Conservation (phyloP, 2,329 filamentous ascomycete genomes). For the Aspergillus flavus region DNA sequence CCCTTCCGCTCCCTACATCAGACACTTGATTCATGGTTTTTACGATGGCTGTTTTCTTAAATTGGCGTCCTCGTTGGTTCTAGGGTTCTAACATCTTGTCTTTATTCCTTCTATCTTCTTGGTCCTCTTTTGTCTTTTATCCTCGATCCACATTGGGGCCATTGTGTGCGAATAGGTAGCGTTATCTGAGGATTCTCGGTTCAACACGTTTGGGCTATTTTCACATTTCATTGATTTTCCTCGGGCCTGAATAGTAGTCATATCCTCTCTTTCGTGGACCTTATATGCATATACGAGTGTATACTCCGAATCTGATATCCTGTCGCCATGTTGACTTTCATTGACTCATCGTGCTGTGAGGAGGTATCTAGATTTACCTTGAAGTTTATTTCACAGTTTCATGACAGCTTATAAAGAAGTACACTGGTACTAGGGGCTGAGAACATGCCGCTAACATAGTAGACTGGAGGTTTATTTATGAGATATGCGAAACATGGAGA, state of each 20-base stretch:
- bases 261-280: neutral
- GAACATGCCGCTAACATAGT: neutral
- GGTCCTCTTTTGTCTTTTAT: slow-evolving; percentile 1
- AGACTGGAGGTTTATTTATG: neutral
- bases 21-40: slow-evolving; percentile 14
- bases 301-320: neutral
- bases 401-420: neutral
- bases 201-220: slow-evolving; percentile 3
- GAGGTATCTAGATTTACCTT: neutral
- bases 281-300: neutral
- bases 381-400: neutral
- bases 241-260: neutral
- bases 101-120: slow-evolving; percentile 4
- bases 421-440: neutral
- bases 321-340: neutral
- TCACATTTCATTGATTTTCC: neutral
- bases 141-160: neutral
- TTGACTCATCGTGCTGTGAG: neutral
- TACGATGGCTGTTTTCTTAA: slow-evolving; percentile 15
- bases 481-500: neutral
- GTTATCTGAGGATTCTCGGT: slow-evolving; percentile 8
- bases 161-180: slow-evolving; percentile 4
- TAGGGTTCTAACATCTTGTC: slow-evolving; percentile 9
- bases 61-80: slow-evolving; percentile 22
- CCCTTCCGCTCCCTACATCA: neutral